Evolutionary conservation across 805 yeast genomes (phyloP), one percentile per base, ranked within the genome.

Genomic region (Tetrapisispora arboricola): DNA sequence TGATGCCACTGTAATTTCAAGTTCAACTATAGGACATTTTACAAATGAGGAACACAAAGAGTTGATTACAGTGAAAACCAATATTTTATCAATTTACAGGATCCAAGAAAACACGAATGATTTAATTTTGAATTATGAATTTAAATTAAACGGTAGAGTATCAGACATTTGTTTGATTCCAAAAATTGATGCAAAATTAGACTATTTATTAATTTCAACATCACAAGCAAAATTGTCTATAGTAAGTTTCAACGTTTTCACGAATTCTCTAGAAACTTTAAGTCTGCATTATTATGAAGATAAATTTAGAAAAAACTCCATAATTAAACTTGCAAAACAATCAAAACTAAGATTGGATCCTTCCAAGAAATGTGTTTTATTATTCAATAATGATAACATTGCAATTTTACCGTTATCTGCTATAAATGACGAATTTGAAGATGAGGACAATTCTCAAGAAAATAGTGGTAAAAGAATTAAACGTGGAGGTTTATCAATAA

Each of bases 231-330:
- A 90, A 56, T 53, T 87, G 30, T 83, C 94, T 0, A 61, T 88
- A 15, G 61, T 90, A 22, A 70, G 71, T 41, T 92, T 94, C 84
- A 80, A 86, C 51, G 58, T 61, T 4, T 59, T 53, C 4, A 55
- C 51, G n/a, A 68, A 75, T 47, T 51, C 72, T 1, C 66, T 90
- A n/a, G 66, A 72, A 20, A 84, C 96, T 0, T 71, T 76, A 1
- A 83, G 95, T 38, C 65, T 92, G 39, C 98, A 92, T 63, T 86
- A 74, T 57, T 92, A 88, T 59, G 96, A 90, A 51, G 73, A 76
- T 33, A 75, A 75, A 20, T 66, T 86, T 38, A 71, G 71, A 32
- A 66, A 70, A 26, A 52, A 69, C 10, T 70, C 78, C 2, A 64
- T 70, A 7, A 39, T 54, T 13, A 49, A 50, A n/a, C 51, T 63